Evolutionary conservation across 345 rosid genomes (phyloP).

Genomic region (Eutrema japonicum): DNA sequence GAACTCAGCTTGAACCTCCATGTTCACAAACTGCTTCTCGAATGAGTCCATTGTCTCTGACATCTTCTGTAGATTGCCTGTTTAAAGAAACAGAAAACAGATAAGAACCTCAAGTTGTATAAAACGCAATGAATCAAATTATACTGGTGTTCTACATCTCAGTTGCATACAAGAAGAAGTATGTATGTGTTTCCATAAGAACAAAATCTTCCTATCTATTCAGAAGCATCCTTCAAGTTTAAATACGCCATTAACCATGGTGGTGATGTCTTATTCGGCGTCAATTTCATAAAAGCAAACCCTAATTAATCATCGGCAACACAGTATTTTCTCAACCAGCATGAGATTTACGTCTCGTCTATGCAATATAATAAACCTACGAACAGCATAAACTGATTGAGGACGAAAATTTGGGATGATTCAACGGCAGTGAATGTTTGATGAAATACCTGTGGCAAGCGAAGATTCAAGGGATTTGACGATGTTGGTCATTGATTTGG

Average conservation of each 20-base stretch:
- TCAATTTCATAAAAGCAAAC: neutral
- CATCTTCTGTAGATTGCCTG: conserved; percentile 99
- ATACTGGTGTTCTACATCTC: neutral
- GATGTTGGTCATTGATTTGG: conserved; percentile 83
- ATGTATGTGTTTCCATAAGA: conserved; percentile 2
- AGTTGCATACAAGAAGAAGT: neutral
- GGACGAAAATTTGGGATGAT: neutral
- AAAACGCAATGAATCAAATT: neutral
- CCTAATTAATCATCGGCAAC: conserved; percentile 1
- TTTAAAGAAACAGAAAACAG: neutral
- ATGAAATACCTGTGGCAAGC: conserved; percentile 68
- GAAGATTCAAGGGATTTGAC: conserved; percentile 95
- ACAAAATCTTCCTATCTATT: neutral
- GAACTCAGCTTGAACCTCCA: conserved; percentile 99
- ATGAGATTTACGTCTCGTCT: neutral
- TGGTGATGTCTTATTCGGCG: neutral
- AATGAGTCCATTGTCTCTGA: conserved; percentile 98
- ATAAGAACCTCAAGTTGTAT: conserved; percentile 1
- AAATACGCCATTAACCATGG: neutral
- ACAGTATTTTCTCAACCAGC: neutral
- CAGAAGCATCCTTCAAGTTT: neutral
- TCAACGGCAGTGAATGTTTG: neutral
- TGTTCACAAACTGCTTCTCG: conserved; percentile 98
- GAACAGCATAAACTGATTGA: conserved; percentile 16
- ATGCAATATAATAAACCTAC: neutral